Evolutionary conservation across 1,284 basidiomycete genomes (phyloP), one percentile per base, ranked within the genome.

Genomic region (Naganishia cerealis): DNA sequence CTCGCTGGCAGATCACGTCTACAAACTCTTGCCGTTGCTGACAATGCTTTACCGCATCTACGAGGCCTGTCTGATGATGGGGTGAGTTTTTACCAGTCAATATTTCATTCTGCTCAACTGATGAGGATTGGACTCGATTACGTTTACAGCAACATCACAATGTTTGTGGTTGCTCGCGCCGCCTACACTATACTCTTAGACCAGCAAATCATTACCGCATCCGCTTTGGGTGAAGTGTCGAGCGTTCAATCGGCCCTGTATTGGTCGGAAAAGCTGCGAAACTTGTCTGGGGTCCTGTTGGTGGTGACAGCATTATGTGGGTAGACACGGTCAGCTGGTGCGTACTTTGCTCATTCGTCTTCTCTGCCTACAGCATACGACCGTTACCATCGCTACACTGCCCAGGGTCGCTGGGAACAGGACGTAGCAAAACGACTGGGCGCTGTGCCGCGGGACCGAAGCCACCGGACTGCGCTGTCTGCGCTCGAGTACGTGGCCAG

Each of bases 11-110:
- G n/a, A 24, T n/a, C 2, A 16, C 13, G 29, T 54, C 18, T 43
- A 65, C 62, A 43, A 42, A n/a, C 48, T 72, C 39, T 67, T 68
- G 65, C 72, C 73, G 0, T 58, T 74, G 52, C 21, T 73, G 33
- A 58, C 46, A 24, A 50, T 50, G 46, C 46, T 50, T 50, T 50
- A 58, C 24, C 72, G 77, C 12, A 56, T 78, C 33, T 78, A 75
- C 70, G 76, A 78, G 65, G 77, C 77, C 6, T 77, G 77, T 70
- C 43, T 77, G 57, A 75, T 78, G 71, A 75, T 77, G 70, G 75
- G 71, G 46, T 50, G 21, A 50, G 46, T 50, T 8, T 10, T 68
- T 72, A 21, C 36, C 29, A 1, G 29, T 36, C 33, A 21, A 12
- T 59, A 33, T 39, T n/a, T n/a, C 10, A 10, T 43, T 18, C 43